Conservation (phyloP, 1,284 basidiomycete genomes). For the Blastosporella zonata region DNA sequence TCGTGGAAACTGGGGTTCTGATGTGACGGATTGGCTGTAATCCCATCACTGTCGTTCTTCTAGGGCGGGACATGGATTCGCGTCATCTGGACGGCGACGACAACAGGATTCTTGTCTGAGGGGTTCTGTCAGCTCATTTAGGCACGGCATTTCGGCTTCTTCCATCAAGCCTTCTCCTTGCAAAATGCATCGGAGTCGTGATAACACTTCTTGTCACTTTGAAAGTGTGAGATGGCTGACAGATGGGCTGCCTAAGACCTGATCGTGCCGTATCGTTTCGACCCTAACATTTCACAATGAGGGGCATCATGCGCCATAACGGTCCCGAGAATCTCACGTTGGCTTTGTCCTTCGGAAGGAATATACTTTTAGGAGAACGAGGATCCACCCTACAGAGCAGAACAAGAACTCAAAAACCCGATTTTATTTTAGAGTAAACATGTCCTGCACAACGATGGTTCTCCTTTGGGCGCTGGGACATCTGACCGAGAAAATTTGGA, state of each 20-base stretch:
- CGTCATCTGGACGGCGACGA: slow-evolving; percentile 9
- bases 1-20: slow-evolving; percentile 21
- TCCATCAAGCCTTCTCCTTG: slow-evolving; percentile 16
- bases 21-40: slow-evolving; percentile 16
- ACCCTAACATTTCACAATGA: slow-evolving; percentile 18
- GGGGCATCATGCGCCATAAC: slow-evolving; percentile 20
- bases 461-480: background rate
- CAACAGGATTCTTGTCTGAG: slow-evolving; percentile 2
- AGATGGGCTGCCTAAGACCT: slow-evolving; percentile 12
- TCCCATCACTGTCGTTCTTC: slow-evolving; percentile 16
- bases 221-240: slow-evolving; percentile 18
- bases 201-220: slow-evolving; percentile 16
- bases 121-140: slow-evolving; percentile 21
- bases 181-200: slow-evolving; percentile 20
- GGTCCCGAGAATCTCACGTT: slow-evolving; percentile 28
- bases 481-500: background rate
- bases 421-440: background rate
- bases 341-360: slow-evolving; percentile 18
- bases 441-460: background rate
- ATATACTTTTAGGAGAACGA: slow-evolving; percentile 5
- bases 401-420: background rate
- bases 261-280: slow-evolving; percentile 9
- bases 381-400: slow-evolving; percentile 21
- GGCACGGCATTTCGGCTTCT: slow-evolving; percentile 23
- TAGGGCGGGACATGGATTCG: slow-evolving; percentile 19